Conservation (phyloP, 2,329 filamentous ascomycete genomes). For the Cercospora zeina region DNA sequence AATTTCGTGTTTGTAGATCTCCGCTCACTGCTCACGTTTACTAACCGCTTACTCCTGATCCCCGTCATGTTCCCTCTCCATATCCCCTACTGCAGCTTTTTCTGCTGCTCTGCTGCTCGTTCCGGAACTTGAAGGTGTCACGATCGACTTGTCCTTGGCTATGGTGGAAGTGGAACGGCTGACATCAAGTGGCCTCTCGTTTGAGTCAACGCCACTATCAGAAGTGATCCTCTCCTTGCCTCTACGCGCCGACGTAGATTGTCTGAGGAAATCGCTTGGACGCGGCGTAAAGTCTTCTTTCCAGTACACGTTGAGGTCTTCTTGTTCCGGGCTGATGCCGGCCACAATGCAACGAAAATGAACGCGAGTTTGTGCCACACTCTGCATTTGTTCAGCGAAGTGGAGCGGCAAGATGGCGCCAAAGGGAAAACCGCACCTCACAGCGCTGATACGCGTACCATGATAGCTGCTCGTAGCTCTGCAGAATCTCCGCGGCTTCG, state of each 20-base stretch:
- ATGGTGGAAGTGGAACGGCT: background rate
- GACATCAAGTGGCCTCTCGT: background rate
- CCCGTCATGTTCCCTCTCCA: background rate
- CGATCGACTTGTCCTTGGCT: background rate
- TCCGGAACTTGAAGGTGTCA: background rate
- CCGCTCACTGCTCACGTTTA: background rate
- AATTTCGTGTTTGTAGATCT: background rate
- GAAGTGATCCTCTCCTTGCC: constrained; percentile 31
- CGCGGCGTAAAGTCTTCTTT: constrained; percentile 34
- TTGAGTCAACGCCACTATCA: constrained; percentile 11
- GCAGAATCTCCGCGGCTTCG: constrained; percentile 34
- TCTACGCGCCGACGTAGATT: constrained; percentile 24
- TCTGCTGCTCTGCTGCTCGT: background rate
- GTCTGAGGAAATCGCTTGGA: constrained; percentile 20
- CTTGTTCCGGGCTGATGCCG: constrained; percentile 32
- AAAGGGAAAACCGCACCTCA: constrained; percentile 31
- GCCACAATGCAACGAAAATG: constrained; percentile 38
- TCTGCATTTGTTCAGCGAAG: constrained; percentile 25
- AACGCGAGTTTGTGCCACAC: constrained; percentile 38
- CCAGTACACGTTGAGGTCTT: constrained; percentile 30
- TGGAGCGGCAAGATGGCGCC: background rate
- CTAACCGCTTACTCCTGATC: background rate
- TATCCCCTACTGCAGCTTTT: background rate
- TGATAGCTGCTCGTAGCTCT: constrained; percentile 39
- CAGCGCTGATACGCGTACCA: constrained; percentile 35